Conservation (phyloP, 2,329 filamentous ascomycete genomes). For the Passalora sequoiae region DNA sequence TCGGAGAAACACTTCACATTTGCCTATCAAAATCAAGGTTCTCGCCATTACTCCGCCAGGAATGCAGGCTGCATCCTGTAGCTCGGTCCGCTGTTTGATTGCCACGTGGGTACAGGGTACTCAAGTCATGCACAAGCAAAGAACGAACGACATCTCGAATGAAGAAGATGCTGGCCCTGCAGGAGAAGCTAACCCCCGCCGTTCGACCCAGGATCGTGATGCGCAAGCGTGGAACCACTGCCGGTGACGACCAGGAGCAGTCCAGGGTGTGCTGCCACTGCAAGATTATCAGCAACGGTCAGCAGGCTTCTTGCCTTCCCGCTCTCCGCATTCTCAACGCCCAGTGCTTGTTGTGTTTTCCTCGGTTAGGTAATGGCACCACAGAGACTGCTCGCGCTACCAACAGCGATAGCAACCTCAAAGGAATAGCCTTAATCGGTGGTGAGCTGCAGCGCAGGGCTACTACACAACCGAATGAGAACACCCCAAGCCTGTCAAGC, state of each 20-base stretch:
- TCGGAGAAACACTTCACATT: too few relatives aligned
- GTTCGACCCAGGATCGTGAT: too few relatives aligned
- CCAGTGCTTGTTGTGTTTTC: not conserved
- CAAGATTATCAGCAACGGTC: not conserved
- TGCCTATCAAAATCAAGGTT: too few relatives aligned
- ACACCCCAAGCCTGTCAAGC: too few relatives aligned
- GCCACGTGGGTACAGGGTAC: too few relatives aligned
- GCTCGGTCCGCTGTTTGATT: too few relatives aligned
- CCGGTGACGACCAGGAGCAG: not conserved
- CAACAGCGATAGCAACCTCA: too few relatives aligned
- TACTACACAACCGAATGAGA: not conserved
- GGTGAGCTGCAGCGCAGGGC: not conserved
- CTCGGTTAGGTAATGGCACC: not conserved
- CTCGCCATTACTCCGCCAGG: too few relatives aligned
- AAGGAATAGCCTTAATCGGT: not conserved
- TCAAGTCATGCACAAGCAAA: too few relatives aligned
- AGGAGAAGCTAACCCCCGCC: not conserved
- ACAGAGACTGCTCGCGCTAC: not conserved
- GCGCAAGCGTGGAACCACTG: too few relatives aligned
- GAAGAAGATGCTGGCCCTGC: not conserved
- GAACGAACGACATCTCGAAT: not conserved
- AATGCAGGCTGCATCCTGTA: too few relatives aligned
- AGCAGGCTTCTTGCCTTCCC: slow-evolving; percentile 3
- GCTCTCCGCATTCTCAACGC: not conserved
- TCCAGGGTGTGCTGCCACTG: not conserved